Evolutionary conservation across 768 basidiomycete genomes (phyloP), one percentile per base, ranked within the genome.

Genomic region (Antrodiella citrinella): DNA sequence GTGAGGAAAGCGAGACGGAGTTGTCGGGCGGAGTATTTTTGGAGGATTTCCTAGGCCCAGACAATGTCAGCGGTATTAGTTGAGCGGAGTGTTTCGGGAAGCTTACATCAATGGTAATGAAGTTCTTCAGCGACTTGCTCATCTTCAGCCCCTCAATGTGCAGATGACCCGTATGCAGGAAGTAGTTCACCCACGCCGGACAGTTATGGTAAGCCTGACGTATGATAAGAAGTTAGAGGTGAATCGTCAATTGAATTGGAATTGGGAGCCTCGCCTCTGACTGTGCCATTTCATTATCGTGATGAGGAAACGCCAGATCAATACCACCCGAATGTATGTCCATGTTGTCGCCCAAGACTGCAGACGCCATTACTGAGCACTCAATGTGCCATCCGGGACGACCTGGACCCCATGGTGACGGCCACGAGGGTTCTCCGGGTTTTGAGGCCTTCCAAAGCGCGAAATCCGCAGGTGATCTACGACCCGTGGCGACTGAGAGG

Each of bases 341-440:
- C 82, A 99, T 89, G 51, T 82, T 85, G 50, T 84, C 78, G 2
- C 94, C 95, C 42, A 97, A 72, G 44, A 97, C 73, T 25, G 86
- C 92, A 55, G 82, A 87, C 15, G 94, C 94, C 95, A 99, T 99
- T 26, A 96, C 95, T 3, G 91, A 94, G 69, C 95, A 99, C 65
- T 99, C 95, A 51, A 99, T 98, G 65, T 99, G 95, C 95, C 95
- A 99, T 13, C 95, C 95, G 2, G 95, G 95, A 40, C 95, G 77
- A n/a, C 94, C 93, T 39, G 72, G 72, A 15, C 96, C 96, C 96
- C 96, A 99, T 4, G 91, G 86, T 10, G 93, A 96, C 0, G 85
- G 81, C 95, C 96, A 99, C 2, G 84, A 84, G 2, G 96, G 96
- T 65, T 99, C 96, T 4, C 96, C 96, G 2, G 91, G 81, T 71